Percentiles rank a stretch among this genome's conserved stretches.
phyloP scores from a whole-genome alignment of 805 yeast genomes.

The Teunomyces gatunensis region DNA sequence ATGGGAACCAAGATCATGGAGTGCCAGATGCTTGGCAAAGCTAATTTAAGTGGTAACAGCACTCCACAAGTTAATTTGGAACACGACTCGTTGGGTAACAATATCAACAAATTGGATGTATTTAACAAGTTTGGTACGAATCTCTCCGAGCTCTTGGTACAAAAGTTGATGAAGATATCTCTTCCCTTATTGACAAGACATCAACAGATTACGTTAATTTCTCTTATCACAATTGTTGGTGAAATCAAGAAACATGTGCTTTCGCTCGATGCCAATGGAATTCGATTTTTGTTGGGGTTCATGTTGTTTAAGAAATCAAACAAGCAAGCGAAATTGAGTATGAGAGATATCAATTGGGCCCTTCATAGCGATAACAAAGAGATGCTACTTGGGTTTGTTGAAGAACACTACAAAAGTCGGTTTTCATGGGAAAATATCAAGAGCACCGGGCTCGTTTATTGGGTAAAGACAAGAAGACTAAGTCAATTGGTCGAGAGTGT shows the following conservation, averaged over 20 bases:
- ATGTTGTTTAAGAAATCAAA: constrained; percentile 55
- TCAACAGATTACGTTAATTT: constrained; percentile 80
- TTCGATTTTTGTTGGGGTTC: constrained; percentile 68
- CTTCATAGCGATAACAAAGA: constrained; percentile 78
- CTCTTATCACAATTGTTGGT: constrained; percentile 62
- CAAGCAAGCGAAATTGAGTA: constrained; percentile 54
- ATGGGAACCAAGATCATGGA: constrained; percentile 15
- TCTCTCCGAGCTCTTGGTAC: constrained; percentile 50
- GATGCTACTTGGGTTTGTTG: constrained; percentile 51
- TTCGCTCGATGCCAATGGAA: constrained; percentile 61
- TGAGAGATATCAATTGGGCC: constrained; percentile 89
- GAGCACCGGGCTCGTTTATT: constrained; percentile 65
- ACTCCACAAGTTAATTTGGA: constrained; percentile 1
- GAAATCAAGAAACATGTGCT: constrained; percentile 47
- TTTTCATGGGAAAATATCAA: constrained; percentile 61
- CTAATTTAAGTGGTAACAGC: constrained; percentile 1
- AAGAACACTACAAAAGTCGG: constrained; percentile 39
- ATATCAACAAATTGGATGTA: constrained; percentile 4
- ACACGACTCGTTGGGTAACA: constrained; percentile 2
- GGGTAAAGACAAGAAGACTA: constrained; percentile 48
- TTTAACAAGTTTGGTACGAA: constrained; percentile 33
- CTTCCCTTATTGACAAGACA: constrained; percentile 85
- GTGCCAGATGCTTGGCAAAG: neutral
- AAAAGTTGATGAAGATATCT: constrained; percentile 59
- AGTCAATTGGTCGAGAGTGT: constrained; percentile 54